These are phyloP conservation scores for Sporothrix phasma DNA, from an alignment of 2,329 filamentous ascomycete genomes.

Conservation along the genomic window DNA sequence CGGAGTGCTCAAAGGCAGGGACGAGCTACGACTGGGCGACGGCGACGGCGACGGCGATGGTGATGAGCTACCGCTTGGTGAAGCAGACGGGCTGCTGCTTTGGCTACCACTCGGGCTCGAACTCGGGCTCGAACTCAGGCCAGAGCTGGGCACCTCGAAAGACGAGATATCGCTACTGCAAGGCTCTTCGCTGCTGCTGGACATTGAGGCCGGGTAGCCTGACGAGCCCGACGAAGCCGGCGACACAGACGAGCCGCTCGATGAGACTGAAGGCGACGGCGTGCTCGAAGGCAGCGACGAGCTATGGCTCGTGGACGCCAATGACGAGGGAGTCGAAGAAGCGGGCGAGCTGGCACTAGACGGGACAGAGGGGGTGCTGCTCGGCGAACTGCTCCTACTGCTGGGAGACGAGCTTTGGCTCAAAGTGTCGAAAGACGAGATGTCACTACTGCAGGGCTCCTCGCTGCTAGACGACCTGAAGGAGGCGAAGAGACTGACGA, in stretches of 20 bases:
- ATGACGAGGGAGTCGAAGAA: neutral
- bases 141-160: neutral
- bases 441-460: neutral
- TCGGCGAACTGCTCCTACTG: neutral
- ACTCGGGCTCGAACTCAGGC: neutral
- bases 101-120: no score
- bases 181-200: neutral
- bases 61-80: no score
- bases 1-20: neutral
- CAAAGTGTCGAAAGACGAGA: neutral
- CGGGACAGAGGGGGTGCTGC: neutral
- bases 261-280: neutral
- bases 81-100: no score
- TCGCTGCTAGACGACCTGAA: neutral
- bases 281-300: neutral
- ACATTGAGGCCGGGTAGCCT: no score
- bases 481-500: neutral
- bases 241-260: neutral
- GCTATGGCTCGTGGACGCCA: neutral
- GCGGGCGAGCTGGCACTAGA: no score
- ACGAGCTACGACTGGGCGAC: neutral
- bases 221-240: neutral
- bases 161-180: neutral
- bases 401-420: no score
- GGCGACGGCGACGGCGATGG: no score